Conservation (phyloP, 169 alveolate genomes). For the Eimeria sp. region DNA sequence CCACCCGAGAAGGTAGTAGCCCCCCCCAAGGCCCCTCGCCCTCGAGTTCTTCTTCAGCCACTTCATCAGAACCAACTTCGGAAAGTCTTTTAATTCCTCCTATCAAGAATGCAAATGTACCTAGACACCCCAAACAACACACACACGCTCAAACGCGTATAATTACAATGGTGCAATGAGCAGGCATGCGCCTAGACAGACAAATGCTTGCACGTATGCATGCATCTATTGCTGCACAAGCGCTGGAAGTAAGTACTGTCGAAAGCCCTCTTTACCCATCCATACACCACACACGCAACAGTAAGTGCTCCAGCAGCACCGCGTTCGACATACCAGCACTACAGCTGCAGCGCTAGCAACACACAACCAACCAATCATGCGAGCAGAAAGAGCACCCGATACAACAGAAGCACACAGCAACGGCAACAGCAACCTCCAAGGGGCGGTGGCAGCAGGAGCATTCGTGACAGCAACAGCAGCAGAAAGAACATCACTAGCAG, state of each 20-base stretch:
- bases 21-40: slow-evolving; percentile 17
- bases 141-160: neutral
- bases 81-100: neutral
- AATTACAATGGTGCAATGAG: neutral
- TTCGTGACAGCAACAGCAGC: neutral
- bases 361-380: too few species aligned
- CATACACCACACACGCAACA: too few species aligned
- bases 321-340: too few species aligned
- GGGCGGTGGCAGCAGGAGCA: neutral
- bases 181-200: too few species aligned
- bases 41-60: slow-evolving; percentile 9
- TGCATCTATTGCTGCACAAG: too few species aligned
- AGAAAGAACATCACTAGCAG: neutral
- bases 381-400: too few species aligned
- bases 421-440: neutral
- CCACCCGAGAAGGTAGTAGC: neutral
- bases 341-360: too few species aligned
- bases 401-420: too few species aligned
- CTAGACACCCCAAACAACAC: neutral
- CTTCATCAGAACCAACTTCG: neutral
- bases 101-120: neutral
- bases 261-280: too few species aligned
- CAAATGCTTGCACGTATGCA: too few species aligned
- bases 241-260: too few species aligned
- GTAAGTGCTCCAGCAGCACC: too few species aligned